Percentiles rank a stretch among this genome's conserved stretches.
phyloP scores from a whole-genome alignment of 371 early-diverging fungal species.

The Mucor irregularis region DNA sequence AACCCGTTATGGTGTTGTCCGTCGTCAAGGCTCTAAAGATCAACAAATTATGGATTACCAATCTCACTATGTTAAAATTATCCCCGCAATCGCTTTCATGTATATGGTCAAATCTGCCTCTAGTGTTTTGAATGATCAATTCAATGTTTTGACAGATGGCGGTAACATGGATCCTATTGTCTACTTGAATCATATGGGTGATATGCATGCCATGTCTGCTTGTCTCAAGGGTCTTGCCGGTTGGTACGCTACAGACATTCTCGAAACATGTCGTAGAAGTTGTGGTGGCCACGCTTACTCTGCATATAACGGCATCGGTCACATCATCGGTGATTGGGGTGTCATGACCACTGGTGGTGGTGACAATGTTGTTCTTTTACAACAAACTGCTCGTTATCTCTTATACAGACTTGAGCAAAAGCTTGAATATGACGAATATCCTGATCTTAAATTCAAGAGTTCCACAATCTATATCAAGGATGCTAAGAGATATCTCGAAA shows the following conservation, averaged over 20 bases:
- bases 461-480: constrained; percentile 32
- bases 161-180: constrained; percentile 45
- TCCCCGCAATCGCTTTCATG: constrained; percentile 62
- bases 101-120: constrained; percentile 43
- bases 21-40: constrained; percentile 66
- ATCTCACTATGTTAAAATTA: constrained; percentile 57
- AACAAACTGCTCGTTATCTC: constrained; percentile 53
- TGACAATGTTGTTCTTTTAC: constrained; percentile 68
- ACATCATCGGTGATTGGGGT: constrained; percentile 64
- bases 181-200: constrained; percentile 57
- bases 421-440: constrained; percentile 27
- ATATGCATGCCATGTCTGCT: constrained; percentile 64
- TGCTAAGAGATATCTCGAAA: constrained; percentile 32
- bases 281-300: constrained; percentile 69
- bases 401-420: constrained; percentile 26
- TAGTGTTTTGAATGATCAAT: constrained; percentile 30
- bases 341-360: constrained; percentile 76
- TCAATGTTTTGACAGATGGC: constrained; percentile 35
- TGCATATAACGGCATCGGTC: constrained; percentile 67
- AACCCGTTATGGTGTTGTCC: constrained; percentile 66
- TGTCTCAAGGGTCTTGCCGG: constrained; percentile 55
- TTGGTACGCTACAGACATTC: constrained; percentile 62
- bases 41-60: constrained; percentile 74
- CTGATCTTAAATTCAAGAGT: constrained; percentile 37
- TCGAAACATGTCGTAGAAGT: constrained; percentile 60